Base-by-base conservation (phyloP, 2,329 filamentous ascomycete genomes). In the Diaporthe vaccinii region DNA sequence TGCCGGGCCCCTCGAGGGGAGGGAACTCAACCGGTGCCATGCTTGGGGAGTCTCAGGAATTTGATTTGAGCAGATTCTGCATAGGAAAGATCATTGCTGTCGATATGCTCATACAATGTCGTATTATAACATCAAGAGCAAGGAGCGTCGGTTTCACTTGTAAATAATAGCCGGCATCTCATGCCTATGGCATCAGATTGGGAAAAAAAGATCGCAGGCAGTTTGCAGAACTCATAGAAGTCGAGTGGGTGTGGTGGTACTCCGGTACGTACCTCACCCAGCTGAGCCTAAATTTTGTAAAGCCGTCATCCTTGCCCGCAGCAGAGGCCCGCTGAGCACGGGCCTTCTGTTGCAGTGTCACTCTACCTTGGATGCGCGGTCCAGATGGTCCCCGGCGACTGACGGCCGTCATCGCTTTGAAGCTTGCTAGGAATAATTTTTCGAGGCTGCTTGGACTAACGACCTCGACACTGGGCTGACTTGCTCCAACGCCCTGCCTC, bases 1-100 rank as follows among this genome's bases (percentile, higher is more conserved):
- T 76, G n/a, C 76, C 53, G 12, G 79, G 46, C n/a, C 78, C 78
- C 44, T 78, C 79, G 10, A 81, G 55, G 25, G 75, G 61, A 2
- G 80, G 80, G 5, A 77, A 72, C n/a, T 57, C 51, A 44, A 61
- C n/a, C 1, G 20, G 15, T 4, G 53, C 67, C 77, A 78, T 80
- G 36, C 28, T 74, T 39, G n/a, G 22, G 15, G 25, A 20, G 17
- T 59, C 20, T 69, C 49, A 55, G 17, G 34, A 28, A 28, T 41
- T 69, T 10, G 65, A 51, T 22, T 39, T 41, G 7, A 10, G 34
- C 49, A 69, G 34, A 69, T 28, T 55, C 36, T 69, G 65, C 65
- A 69, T 15, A 15, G 22, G 49, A 69, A 55, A 28, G 65, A 39
- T 55, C 65, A 69, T 69, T 44, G 65, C 65, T 69, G 49, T 22